Conservation (phyloP, 2,329 filamentous ascomycete genomes). For the Pseudogymnoascus sp. region DNA sequence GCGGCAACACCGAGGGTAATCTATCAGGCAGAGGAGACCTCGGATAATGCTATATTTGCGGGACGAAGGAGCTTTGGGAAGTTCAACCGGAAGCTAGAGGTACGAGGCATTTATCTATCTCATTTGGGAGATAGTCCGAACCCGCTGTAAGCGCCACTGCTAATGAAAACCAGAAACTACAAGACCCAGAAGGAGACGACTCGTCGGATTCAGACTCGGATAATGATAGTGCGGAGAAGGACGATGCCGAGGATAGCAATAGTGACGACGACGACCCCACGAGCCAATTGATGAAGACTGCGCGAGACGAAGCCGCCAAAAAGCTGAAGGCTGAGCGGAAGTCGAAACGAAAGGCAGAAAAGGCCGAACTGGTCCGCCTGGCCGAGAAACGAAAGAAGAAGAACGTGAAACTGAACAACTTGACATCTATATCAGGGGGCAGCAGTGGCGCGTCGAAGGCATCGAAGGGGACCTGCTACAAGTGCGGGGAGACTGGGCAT, state of each 20-base stretch:
- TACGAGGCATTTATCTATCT: conserved; percentile 12
- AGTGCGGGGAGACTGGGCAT: conserved; percentile 54
- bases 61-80: conserved; percentile 43
- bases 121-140: not conserved
- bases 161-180: conserved; percentile 29
- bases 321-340: conserved; percentile 35
- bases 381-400: conserved; percentile 54
- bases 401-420: conserved; percentile 55
- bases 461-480: conserved; percentile 41
- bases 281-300: conserved; percentile 36
- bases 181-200: conserved; percentile 27
- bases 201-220: conserved; percentile 31
- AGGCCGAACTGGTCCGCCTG: conserved; percentile 40
- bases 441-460: conserved; percentile 28
- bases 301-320: conserved; percentile 35
- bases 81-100: conserved; percentile 33
- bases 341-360: conserved; percentile 40
- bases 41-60: conserved; percentile 26
- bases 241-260: conserved; percentile 25
- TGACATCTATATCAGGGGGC: conserved; percentile 52
- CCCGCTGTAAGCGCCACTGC: conserved; percentile 21
- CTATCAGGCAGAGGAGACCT: conserved; percentile 22
- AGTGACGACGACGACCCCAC: conserved; percentile 31
- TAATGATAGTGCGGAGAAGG: conserved; percentile 22
- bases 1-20: conserved; percentile 13